Percentiles rank a stretch among this genome's conserved stretches.
Evolutionary conservation across 2,329 filamentous ascomycete species (phyloP).

Genomic region (Calonectria ilicicola): DNA sequence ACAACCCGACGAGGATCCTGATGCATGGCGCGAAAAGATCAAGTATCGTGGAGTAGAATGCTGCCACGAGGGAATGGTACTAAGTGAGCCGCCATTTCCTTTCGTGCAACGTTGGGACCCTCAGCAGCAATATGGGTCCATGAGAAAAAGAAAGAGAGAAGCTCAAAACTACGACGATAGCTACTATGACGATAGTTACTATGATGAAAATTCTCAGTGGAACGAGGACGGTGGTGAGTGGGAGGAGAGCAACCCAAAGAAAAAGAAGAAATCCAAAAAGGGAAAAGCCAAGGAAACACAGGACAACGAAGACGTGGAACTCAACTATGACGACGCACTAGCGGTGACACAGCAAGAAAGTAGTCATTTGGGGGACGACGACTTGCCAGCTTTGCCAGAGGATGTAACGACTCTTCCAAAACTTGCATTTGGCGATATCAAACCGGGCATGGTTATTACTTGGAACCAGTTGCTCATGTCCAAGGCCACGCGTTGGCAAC

Average conservation of each 20-base stretch:
- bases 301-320: slow-evolving; percentile 44
- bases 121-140: slow-evolving; percentile 67
- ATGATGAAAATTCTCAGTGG: slow-evolving; percentile 43
- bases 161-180: slow-evolving; percentile 48
- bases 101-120: slow-evolving; percentile 92
- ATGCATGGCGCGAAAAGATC: slow-evolving; percentile 81
- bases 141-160: slow-evolving; percentile 63
- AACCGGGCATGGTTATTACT: slow-evolving; percentile 73
- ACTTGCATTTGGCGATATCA: slow-evolving; percentile 61
- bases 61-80: slow-evolving; percentile 73
- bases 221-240: slow-evolving; percentile 47
- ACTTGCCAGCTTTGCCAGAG: slow-evolving; percentile 72
- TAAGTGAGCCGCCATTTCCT: slow-evolving; percentile 87
- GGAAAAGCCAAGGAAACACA: slow-evolving; percentile 44
- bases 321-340: slow-evolving; percentile 55
- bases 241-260: slow-evolving; percentile 51
- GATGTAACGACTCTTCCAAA: slow-evolving; percentile 66
- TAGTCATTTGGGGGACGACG: slow-evolving; percentile 64
- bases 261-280: slow-evolving; percentile 53
- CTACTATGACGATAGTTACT: slow-evolving; percentile 43
- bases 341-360: slow-evolving; percentile 48
- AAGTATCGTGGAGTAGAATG: slow-evolving; percentile 86
- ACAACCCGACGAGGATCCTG: slow-evolving; percentile 56
- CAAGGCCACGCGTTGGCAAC: slow-evolving; percentile 73
- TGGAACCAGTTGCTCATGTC: slow-evolving; percentile 76